These are phyloP conservation scores for Nasturtium officinale DNA, from an alignment of 345 rosid species.

Conservation along the genomic window DNA sequence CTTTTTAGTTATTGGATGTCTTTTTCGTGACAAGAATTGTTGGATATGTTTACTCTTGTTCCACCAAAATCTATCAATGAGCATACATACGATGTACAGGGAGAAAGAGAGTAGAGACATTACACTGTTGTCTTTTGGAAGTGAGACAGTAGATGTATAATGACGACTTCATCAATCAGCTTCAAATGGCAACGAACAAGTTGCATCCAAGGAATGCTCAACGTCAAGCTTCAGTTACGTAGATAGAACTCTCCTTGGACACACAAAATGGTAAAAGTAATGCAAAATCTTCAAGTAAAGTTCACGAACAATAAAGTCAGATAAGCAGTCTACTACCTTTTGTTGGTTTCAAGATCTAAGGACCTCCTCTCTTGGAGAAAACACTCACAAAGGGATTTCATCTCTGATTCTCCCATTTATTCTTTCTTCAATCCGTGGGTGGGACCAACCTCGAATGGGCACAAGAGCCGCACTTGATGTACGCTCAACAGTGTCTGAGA, in stretches of 20 bases:
- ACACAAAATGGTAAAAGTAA: slow-evolving; percentile 7
- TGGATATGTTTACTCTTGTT: too few species aligned
- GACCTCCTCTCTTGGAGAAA: background rate
- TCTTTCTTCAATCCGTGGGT: slow-evolving; percentile 14
- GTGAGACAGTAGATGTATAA: slow-evolving; percentile 1
- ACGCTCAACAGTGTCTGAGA: background rate
- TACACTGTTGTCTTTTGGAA: background rate
- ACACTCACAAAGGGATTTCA: background rate
- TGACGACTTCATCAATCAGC: slow-evolving; percentile 13
- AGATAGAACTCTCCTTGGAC: slow-evolving; percentile 8
- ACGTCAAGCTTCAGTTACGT: slow-evolving; percentile 52
- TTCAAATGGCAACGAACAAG: slow-evolving; percentile 57
- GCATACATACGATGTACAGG: background rate
- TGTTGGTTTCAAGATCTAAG: background rate
- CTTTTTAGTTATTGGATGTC: too few species aligned
- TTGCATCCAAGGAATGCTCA: slow-evolving; percentile 65
- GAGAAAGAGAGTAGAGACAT: background rate
- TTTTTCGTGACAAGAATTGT: too few species aligned
- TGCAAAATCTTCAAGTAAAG: slow-evolving; percentile 2
- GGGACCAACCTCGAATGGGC: background rate
- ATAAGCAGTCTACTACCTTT: slow-evolving; percentile 24
- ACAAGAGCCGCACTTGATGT: slow-evolving; percentile 14
- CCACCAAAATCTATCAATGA: background rate
- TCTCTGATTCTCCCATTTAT: slow-evolving; percentile 29
- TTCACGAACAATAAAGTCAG: background rate